Evolutionary conservation across 768 basidiomycete genomes (phyloP), one percentile per base, ranked within the genome.

Genomic region (Fomitopsis serialis): DNA sequence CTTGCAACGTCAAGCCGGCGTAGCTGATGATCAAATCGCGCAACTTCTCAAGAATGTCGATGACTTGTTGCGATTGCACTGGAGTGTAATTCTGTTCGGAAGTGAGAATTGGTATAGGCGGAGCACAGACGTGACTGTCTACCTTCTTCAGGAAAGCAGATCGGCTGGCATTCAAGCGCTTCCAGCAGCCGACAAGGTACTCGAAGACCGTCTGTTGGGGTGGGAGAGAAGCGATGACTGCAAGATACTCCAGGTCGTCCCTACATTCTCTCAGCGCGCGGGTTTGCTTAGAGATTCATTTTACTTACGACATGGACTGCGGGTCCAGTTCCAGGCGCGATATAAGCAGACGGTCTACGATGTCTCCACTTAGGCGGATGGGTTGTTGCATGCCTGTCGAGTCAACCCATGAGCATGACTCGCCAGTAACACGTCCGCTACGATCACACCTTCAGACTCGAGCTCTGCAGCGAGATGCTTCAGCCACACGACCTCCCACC

Each of bases 161-260:
- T 54, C 76, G 74, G 13, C 77, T 76, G 7, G 70, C 57, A 57
- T 89, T 87, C 40, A 89, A 60, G n/a, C 95, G 80, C 69, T 91
- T 93, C 96, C 96, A 99, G 62, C 89, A 87, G 19, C 87, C 87
- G 9, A 92, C 78, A 22, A 99, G 76, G 66, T 92, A 98, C 63
- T 97, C 92, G 54, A 96, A 92, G 0, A 82, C 77, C 0, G 95
- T 93, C 67, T 92, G 84, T 51, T 84, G 70, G 8, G 80, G 58
- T 9, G 93, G 92, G 17, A 98, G 72, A 22, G 87, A 87, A 2
- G 88, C 88, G 1, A 91, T 68, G 17, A 90, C 83, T 5, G 84
- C 73, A 34, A 86, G 71, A 65, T 82, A 88, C 21, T 89, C 87
- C n/a, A 85, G 67, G 58, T 91, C 89, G 63, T 85, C 83, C 47